phyloP scores from a whole-genome alignment of 345 rosid genomes.

The Heritiera fomes region DNA sequence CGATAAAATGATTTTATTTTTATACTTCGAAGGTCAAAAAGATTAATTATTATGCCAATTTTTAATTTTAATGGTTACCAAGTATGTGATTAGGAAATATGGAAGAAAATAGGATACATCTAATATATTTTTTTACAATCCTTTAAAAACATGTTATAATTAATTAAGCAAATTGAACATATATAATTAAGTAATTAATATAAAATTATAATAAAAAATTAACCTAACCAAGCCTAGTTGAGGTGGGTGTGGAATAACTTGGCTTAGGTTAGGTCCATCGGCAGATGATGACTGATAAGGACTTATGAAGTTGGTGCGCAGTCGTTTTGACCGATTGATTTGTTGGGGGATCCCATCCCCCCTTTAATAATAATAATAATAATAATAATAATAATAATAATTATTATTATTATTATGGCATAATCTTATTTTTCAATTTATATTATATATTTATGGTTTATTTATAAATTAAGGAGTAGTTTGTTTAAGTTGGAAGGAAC shows the following conservation, averaged over 20 bases:
- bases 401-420: not conserved
- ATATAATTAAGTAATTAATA: slow-evolving; percentile 1
- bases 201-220: not conserved
- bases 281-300: not conserved
- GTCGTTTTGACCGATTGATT: not conserved
- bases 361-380: not conserved
- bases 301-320: not conserved
- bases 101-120: not conserved
- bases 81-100: not conserved
- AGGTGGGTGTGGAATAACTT: not conserved
- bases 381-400: not conserved
- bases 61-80: not conserved
- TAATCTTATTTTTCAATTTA: not conserved
- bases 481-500: slow-evolving; percentile 14
- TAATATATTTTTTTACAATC: too few relatives aligned
- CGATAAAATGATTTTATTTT: too few relatives aligned
- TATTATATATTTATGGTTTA: not conserved
- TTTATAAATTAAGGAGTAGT: not conserved
- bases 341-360: not conserved
- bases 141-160: not conserved
- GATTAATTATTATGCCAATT: too few relatives aligned
- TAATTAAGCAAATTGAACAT: not conserved
- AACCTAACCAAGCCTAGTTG: not conserved
- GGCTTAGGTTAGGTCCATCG: not conserved
- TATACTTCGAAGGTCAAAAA: too few relatives aligned